Evolutionary conservation across 1,139 yeast species (phyloP), one percentile per base, ranked within the genome.

Genomic region (Diutina sp.): DNA sequence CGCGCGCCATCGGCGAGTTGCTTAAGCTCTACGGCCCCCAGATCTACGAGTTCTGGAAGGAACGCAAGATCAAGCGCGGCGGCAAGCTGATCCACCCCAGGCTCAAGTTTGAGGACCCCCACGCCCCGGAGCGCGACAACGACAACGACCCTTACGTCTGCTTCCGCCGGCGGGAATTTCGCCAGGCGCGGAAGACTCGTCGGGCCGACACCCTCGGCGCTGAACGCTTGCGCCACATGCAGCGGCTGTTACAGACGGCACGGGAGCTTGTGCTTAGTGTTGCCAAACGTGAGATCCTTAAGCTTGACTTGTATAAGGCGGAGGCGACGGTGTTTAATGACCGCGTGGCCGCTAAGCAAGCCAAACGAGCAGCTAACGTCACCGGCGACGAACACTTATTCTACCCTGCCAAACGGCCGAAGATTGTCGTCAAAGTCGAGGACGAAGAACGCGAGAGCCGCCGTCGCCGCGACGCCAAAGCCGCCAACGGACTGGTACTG

Each of bases 171-270:
- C 87, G 99, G 69, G 99, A 91, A 66, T 86, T 90, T 62, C 83
- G 99, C 61, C 97, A 89, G 67, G 95, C 95, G 48, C 85, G 99
- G 69, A 93, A 93, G 69, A 95, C 99, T 0, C 83, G 99, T 68
- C 82, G 98, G 62, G 90, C 97, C 0, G 99, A 95, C 71, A 82
- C 88, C 46, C 86, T 90, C 62, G 90, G 95, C 61, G 87, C 93
- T 8, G 97, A 91, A 68, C 82, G 93, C 62, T 76, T 93, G 56
- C 80, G 96, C 48, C 71, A 81, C 59, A 72, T 95, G 54, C 89
- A 87, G 61, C 79, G 79, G 60, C 96, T 95, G 60, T 76, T 93
- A 72, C 86, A 83, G 62, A 78, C 84, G 58, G 96, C 97, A 1
- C 80, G 87, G 60, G 84, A 82, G 59, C 73, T 93, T 56, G 79